Evolutionary conservation across 768 basidiomycete species (phyloP), one percentile per base, ranked within the genome.

Genomic region (Harrya chromipes): DNA sequence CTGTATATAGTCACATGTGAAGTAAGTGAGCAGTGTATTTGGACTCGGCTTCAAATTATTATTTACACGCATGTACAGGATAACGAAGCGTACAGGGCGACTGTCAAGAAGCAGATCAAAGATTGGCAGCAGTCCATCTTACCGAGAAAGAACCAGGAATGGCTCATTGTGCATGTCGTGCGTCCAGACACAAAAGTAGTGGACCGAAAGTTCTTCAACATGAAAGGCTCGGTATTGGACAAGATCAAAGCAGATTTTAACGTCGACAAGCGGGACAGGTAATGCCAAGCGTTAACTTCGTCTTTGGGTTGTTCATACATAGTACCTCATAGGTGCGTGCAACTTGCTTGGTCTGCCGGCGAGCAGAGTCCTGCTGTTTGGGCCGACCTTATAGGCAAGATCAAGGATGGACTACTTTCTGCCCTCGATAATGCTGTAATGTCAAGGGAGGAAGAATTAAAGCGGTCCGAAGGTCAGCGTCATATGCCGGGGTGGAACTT

Each of bases 401-500:
- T 97, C 55, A 98, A 97, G 70, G 95, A 98, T 47, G 86, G 88
- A 4, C 60, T 98, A 10, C 67, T 95, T n/a, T 74, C 75, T 39
- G 85, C 93, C 1, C 94, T 98, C 57, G 92, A 97, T 59, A 68
- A 75, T 16, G 84, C 87, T 2, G 76, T 98, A 35, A 70, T 77
- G 10, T 82, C 83, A 50, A 78, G 92, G 14, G 91, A 94, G 61
- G 97, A 98, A 39, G 94, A 97, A 53, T 87, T 97, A 4, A 85
- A 79, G 59, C 81, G 91, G 33, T 91, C 90, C 0, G 95, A 99
- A 62, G 78, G 82, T 41, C 91, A 97, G 67, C 79, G 90, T 47
- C 80, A 87, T 59, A 89, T 94, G 82, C 92, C 93, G 1, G 95
- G 97, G 9, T 99, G 97, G 97, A 97, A 97, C 63, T 99, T 97